Evolutionary conservation across 2,329 filamentous ascomycete species (phyloP).

Genomic region (Diaporthe sp.): DNA sequence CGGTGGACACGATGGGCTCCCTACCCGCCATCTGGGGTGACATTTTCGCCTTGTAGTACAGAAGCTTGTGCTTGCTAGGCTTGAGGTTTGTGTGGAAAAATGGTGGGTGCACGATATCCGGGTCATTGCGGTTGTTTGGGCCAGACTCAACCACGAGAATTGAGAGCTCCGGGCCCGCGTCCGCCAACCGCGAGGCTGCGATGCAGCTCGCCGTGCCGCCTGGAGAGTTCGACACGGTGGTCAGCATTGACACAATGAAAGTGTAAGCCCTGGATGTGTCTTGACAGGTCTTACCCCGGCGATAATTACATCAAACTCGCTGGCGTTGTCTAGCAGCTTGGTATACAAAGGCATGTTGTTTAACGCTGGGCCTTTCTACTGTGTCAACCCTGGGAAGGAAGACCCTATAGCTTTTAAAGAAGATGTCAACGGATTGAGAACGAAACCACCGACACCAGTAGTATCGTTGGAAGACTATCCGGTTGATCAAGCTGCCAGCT

Average conservation of each 20-base stretch:
- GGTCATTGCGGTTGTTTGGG: constrained; percentile 65
- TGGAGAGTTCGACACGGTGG: constrained; percentile 36
- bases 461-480: background rate
- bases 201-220: constrained; percentile 64
- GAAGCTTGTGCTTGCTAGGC: constrained; percentile 57
- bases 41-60: constrained; percentile 65
- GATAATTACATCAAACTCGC: constrained; percentile 60
- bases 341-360: constrained; percentile 37
- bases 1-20: constrained; percentile 54
- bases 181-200: constrained; percentile 65
- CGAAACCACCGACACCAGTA: too few relatives aligned
- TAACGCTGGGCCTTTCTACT: too few relatives aligned
- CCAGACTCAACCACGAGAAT: constrained; percentile 69
- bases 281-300: constrained; percentile 43
- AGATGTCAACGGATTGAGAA: too few relatives aligned
- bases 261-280: too few relatives aligned
- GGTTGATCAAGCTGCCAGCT: background rate
- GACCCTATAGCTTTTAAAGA: too few relatives aligned
- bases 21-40: constrained; percentile 60
- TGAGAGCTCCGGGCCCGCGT: constrained; percentile 62
- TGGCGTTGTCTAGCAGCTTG: constrained; percentile 47
- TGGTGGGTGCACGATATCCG: constrained; percentile 63
- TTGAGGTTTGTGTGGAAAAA: constrained; percentile 62
- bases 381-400: too few relatives aligned
- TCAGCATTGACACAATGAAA: background rate